Percentiles rank a stretch among this genome's conserved stretches.
Evolutionary conservation across 164 flowering plant species (phyloP).

Genomic region (Liriodendron chinense): DNA sequence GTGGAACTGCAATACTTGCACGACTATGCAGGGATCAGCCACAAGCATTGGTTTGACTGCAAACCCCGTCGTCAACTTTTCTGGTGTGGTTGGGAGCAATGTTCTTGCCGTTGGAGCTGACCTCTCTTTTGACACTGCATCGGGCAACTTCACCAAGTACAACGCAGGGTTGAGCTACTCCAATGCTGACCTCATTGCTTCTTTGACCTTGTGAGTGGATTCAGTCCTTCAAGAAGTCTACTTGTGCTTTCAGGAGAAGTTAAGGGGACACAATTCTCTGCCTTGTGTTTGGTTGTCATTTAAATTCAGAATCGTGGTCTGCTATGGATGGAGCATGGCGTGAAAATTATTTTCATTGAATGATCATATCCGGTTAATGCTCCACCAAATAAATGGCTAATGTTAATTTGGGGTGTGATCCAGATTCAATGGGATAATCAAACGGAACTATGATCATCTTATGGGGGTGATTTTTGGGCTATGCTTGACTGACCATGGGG

Average conservation of each 20-base stretch:
- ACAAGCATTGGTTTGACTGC: conserved; percentile 75
- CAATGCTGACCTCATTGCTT: conserved; percentile 57
- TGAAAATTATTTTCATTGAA: too few species aligned
- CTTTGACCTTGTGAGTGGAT: conserved; percentile 57
- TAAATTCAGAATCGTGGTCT: neutral
- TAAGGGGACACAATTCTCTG: neutral
- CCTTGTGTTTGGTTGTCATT: neutral
- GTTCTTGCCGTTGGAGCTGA: conserved; percentile 55
- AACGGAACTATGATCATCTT: too few species aligned
- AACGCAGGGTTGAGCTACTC: conserved; percentile 62
- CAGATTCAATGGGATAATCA: neutral
- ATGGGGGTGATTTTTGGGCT: too few species aligned
- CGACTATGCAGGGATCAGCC: conserved; percentile 68
- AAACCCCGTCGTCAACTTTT: conserved; percentile 64
- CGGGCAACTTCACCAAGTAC: conserved; percentile 53
- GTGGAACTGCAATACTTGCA: conserved; percentile 71
- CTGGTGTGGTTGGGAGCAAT: conserved; percentile 61
- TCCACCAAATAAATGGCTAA: too few species aligned
- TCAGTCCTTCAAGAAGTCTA: neutral
- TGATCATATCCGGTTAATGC: too few species aligned
- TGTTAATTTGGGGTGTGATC: neutral
- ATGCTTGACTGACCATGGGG: too few species aligned
- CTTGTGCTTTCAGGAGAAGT: neutral
- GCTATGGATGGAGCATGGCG: neutral
- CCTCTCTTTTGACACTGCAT: conserved; percentile 61